These are phyloP conservation scores for Cryptococcus sp. DNA, from an alignment of 1,284 basidiomycete species.

Conservation along the genomic window DNA sequence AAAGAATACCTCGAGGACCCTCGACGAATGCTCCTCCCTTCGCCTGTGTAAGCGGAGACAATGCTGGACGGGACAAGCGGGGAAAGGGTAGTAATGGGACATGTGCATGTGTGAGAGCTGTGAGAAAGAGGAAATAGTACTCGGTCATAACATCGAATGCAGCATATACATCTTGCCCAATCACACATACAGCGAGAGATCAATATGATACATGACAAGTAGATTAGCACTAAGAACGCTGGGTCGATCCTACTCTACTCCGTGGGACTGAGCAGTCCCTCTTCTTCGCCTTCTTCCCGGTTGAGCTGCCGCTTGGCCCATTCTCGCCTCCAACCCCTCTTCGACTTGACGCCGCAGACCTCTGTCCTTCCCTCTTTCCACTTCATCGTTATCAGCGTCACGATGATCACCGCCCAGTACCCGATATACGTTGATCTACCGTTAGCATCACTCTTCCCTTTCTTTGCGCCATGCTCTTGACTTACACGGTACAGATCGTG, in stretches of 20 bases:
- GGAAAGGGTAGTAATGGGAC: not conserved
- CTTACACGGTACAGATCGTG: constrained; percentile 59
- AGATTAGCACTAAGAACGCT: too few relatives aligned
- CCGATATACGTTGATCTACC: constrained; percentile 54
- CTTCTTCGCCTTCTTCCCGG: constrained; percentile 10
- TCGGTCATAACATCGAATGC: too few relatives aligned
- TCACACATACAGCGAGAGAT: too few relatives aligned
- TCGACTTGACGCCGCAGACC: constrained; percentile 22
- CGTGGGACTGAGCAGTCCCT: not conserved
- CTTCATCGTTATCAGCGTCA: constrained; percentile 60
- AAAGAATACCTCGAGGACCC: constrained; percentile 67
- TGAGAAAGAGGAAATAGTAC: too few relatives aligned
- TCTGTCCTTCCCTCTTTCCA: constrained; percentile 47
- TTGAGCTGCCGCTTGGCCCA: constrained; percentile 3
- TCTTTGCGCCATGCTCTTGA: not conserved
- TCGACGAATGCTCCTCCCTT: constrained; percentile 57
- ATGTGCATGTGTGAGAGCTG: too few relatives aligned
- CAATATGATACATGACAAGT: too few relatives aligned
- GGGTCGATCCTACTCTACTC: too few relatives aligned
- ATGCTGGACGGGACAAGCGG: too few relatives aligned
- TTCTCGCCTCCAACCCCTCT: constrained; percentile 17
- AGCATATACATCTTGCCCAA: too few relatives aligned
- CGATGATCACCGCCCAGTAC: constrained; percentile 66
- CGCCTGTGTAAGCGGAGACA: constrained; percentile 34
- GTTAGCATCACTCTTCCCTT: not conserved